Percentiles rank a stretch among this genome's conserved stretches.
Conservation (phyloP, 495 filamentous ascomycete species). For the Parmelia sp. region DNA sequence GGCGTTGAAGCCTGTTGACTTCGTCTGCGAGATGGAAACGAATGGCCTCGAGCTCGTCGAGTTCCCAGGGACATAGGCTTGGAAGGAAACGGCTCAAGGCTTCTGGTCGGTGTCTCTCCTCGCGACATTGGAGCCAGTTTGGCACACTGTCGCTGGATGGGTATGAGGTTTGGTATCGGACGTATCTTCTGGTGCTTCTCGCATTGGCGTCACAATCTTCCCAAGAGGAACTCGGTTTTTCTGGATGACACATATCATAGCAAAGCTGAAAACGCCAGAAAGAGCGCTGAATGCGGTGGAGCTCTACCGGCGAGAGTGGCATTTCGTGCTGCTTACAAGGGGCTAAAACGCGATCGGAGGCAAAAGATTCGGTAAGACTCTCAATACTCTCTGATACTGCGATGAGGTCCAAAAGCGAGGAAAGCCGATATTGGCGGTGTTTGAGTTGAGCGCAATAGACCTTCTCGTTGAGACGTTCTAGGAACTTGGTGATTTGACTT, state of each 20-base stretch:
- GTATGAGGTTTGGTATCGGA: background rate
- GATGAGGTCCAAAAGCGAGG: background rate
- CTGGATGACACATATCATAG: slow-evolving; percentile 11
- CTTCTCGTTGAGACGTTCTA: background rate
- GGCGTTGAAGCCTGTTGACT: slow-evolving; percentile 5
- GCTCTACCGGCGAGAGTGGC: background rate
- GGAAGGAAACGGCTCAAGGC: background rate
- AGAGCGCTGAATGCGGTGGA: slow-evolving; percentile 4
- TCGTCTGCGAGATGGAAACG: background rate
- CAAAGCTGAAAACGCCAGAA: slow-evolving; percentile 14
- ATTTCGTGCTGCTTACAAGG: background rate
- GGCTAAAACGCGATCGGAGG: background rate
- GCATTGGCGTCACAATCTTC: background rate
- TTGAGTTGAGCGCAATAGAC: background rate
- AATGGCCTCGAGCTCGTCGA: background rate
- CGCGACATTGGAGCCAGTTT: slow-evolving; percentile 1
- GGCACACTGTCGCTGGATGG: background rate
- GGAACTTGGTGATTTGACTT: background rate
- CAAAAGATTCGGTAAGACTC: background rate
- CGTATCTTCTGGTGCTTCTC: background rate
- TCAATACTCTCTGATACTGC: slow-evolving; percentile 2
- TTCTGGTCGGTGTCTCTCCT: background rate
- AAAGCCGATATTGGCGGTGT: background rate
- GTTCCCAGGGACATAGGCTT: slow-evolving; percentile 1
- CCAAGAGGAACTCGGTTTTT: background rate